Conservation (phyloP, 495 filamentous ascomycete species). For the Xylaria nigripes region DNA sequence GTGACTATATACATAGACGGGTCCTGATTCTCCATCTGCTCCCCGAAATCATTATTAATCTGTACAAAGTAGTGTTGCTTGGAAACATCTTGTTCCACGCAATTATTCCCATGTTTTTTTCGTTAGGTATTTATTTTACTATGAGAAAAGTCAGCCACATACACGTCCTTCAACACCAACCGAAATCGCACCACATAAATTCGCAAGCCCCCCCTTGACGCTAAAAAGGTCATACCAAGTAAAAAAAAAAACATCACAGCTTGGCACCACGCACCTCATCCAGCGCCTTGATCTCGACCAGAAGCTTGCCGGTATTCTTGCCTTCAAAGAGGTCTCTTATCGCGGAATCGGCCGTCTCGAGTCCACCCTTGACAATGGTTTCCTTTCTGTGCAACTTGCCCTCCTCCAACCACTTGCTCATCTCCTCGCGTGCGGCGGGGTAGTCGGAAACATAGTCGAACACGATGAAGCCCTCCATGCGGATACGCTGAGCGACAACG, state of each 20-base stretch:
- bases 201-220: neutral
- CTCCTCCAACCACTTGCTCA: slow-evolving; percentile 45
- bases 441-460: slow-evolving; percentile 42
- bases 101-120: neutral
- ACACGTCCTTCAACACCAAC: neutral
- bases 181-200: slow-evolving; percentile 3
- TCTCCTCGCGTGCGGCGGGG: slow-evolving; percentile 33
- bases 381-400: slow-evolving; percentile 49
- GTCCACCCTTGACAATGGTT: slow-evolving; percentile 47
- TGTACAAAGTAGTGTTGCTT: neutral
- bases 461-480: slow-evolving; percentile 57
- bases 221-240: neutral
- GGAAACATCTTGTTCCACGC: neutral
- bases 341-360: slow-evolving; percentile 42
- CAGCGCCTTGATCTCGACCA: slow-evolving; percentile 22
- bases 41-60: neutral
- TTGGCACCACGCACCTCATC: slow-evolving; percentile 11
- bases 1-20: neutral
- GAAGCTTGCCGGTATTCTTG: slow-evolving; percentile 44
- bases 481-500: slow-evolving; percentile 33
- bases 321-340: slow-evolving; percentile 48
- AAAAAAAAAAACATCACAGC: slow-evolving; percentile 10
- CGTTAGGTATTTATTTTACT: neutral
- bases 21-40: neutral
- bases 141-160: neutral